phyloP scores from a whole-genome alignment of 805 yeast genomes.

The Pichia kluyveri region DNA sequence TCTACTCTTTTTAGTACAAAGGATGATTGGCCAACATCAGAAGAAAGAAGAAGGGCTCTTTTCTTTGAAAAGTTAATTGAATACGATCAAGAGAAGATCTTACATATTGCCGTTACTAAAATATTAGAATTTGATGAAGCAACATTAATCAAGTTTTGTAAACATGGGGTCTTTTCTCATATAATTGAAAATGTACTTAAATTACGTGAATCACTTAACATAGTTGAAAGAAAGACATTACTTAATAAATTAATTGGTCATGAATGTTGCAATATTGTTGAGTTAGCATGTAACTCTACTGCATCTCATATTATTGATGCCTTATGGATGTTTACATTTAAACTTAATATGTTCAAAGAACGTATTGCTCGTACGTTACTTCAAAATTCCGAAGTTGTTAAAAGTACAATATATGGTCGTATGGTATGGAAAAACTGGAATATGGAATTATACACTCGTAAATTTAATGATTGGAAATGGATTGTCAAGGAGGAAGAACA shows the following conservation, averaged over 20 bases:
- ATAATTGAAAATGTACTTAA: conserved; percentile 63
- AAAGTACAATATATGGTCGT: conserved; percentile 81
- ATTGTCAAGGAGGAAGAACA: conserved; percentile 45
- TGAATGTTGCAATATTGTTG: conserved; percentile 54
- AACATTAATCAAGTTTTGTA: conserved; percentile 62
- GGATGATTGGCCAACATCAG: conserved; percentile 90
- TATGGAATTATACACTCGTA: conserved; percentile 68
- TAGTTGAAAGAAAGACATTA: conserved; percentile 51
- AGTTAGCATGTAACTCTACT: conserved; percentile 71
- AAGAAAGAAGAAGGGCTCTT: conserved; percentile 71
- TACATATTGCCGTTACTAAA: conserved; percentile 49
- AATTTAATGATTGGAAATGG: conserved; percentile 76
- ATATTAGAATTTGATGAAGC: conserved; percentile 53
- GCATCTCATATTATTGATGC: conserved; percentile 89
- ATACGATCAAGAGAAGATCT: conserved; percentile 49
- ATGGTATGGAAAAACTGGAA: conserved; percentile 94
- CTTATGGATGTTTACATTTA: conserved; percentile 70
- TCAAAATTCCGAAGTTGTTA: conserved; percentile 54
- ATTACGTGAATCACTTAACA: conserved; percentile 34
- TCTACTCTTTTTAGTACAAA: conserved; percentile 76
- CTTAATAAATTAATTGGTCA: conserved; percentile 51
- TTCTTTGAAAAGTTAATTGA: conserved; percentile 66
- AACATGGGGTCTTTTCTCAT: conserved; percentile 86
- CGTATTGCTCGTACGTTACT: conserved; percentile 64
- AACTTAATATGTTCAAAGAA: conserved; percentile 78